These are phyloP conservation scores for Gloeopeniophorella convolvens DNA, from an alignment of 768 basidiomycete genomes.

Conservation along the genomic window DNA sequence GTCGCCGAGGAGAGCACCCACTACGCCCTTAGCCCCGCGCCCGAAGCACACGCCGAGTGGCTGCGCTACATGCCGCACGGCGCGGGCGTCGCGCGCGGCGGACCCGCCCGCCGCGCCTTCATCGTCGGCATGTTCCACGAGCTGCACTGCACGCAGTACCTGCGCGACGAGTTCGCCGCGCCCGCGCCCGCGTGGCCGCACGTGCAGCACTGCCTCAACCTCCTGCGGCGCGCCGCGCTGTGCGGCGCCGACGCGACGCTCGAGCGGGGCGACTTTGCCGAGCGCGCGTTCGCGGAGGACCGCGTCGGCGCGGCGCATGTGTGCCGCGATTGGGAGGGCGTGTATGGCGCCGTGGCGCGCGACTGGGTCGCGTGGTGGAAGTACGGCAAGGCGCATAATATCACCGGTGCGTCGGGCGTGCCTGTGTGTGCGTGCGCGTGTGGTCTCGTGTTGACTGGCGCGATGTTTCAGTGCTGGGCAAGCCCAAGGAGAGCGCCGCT, in stretches of 20 bases:
- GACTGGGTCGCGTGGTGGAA: conserved; percentile 13
- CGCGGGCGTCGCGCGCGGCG: conserved; percentile 23
- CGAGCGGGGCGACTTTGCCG: conserved; percentile 25
- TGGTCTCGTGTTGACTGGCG: not conserved
- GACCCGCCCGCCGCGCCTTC: conserved; percentile 25
- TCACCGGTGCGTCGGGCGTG: not conserved
- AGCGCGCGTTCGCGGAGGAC: conserved; percentile 25
- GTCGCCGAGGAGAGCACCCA: conserved; percentile 28
- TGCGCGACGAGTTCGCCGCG: conserved; percentile 26
- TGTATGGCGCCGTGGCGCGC: conserved; percentile 15
- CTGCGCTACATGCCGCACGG: conserved; percentile 25
- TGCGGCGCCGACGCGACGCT: conserved; percentile 34
- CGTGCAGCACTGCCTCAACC: conserved; percentile 34
- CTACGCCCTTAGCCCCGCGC: conserved; percentile 25
- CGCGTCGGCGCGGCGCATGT: conserved; percentile 29
- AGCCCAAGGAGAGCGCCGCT: not conserved
- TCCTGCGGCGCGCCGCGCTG: conserved; percentile 33
- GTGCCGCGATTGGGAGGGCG: conserved; percentile 30
- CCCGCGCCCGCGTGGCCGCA: conserved; percentile 24
- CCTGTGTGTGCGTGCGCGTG: not conserved
- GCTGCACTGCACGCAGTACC: conserved; percentile 39
- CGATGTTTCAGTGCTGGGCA: not conserved
- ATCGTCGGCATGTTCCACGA: conserved; percentile 40
- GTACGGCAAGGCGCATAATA: conserved; percentile 2
- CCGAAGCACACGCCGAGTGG: conserved; percentile 27